phyloP scores from a whole-genome alignment of 371 early-diverging fungal genomes.

The Funneliformis caledonium region DNA sequence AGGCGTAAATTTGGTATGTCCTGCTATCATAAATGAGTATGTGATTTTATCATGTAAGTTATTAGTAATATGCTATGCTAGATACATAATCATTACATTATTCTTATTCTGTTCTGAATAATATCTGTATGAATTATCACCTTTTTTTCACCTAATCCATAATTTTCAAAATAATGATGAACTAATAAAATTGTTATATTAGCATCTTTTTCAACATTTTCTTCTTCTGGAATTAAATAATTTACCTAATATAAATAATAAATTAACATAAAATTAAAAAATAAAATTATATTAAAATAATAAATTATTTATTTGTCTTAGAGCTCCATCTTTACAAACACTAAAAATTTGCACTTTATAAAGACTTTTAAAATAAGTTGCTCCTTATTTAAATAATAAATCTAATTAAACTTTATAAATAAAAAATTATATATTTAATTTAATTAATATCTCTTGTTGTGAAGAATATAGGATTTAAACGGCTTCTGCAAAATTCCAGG shows the following conservation, averaged over 20 bases:
- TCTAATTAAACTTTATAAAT: not conserved
- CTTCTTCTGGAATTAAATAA: not conserved
- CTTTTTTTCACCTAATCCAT: not conserved
- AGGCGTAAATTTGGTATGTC: conserved; percentile 14
- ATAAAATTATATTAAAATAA: not conserved
- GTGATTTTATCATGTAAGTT: not conserved
- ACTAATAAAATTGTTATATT: conserved; percentile 2
- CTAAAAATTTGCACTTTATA: conserved; percentile 13
- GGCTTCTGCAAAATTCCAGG: conserved; percentile 21
- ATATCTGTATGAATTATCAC: conserved; percentile 16
- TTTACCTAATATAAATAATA: conserved; percentile 15
- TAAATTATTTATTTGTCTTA: not conserved
- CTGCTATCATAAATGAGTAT: conserved; percentile 7
- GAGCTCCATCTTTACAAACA: not conserved
- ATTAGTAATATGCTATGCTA: not conserved
- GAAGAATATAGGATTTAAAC: not conserved
- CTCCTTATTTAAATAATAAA: not conserved
- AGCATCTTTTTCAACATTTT: not conserved
- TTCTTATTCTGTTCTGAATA: not conserved
- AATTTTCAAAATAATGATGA: conserved; percentile 8
- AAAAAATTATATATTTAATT: not conserved
- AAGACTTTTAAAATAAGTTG: not conserved
- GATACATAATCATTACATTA: not conserved
- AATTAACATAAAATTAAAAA: not conserved
- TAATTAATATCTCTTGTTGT: not conserved